Conservation (phyloP, 768 basidiomycete species). For the Astraeus odoratus region DNA sequence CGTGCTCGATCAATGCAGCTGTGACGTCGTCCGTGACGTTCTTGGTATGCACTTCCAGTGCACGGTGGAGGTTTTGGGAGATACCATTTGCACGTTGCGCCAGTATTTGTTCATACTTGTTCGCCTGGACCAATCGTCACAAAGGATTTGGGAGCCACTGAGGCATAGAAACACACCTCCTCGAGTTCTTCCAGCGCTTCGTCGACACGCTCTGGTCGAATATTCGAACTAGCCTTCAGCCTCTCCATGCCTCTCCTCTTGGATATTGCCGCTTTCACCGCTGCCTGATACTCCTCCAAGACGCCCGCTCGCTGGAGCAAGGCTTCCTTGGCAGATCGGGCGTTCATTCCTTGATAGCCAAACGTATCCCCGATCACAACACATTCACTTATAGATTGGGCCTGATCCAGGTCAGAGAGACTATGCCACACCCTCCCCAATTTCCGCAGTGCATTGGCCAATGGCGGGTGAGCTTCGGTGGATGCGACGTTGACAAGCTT, state of each 20-base stretch:
- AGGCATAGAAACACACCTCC: constrained; percentile 49
- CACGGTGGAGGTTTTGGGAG: constrained; percentile 85
- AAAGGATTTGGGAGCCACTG: constrained; percentile 2
- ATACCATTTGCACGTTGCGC: constrained; percentile 87
- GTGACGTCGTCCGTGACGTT: constrained; percentile 90
- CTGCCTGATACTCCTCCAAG: constrained; percentile 89
- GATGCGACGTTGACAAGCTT: constrained; percentile 85
- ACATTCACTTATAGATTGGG: constrained; percentile 90
- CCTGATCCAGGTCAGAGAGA: constrained; percentile 81
- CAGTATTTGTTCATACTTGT: constrained; percentile 81
- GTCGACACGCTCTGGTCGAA: constrained; percentile 79
- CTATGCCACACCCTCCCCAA: constrained; percentile 84
- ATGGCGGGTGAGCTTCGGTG: constrained; percentile 78
- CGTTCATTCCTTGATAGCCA: constrained; percentile 95
- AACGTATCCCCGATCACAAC: constrained; percentile 94
- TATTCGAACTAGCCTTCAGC: constrained; percentile 78
- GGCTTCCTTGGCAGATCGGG: constrained; percentile 94
- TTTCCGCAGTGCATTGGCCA: constrained; percentile 80
- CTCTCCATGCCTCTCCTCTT: constrained; percentile 90
- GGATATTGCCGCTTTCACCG: constrained; percentile 88
- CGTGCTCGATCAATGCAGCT: constrained; percentile 86
- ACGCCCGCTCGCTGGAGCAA: constrained; percentile 84
- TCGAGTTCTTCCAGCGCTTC: constrained; percentile 90
- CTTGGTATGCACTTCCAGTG: constrained; percentile 77
- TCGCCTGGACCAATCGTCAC: constrained; percentile 50